Percentiles rank a stretch among this genome's conserved stretches.
Conservation (phyloP, 1,284 basidiomycete species). For the Cryptococcus sp. region DNA sequence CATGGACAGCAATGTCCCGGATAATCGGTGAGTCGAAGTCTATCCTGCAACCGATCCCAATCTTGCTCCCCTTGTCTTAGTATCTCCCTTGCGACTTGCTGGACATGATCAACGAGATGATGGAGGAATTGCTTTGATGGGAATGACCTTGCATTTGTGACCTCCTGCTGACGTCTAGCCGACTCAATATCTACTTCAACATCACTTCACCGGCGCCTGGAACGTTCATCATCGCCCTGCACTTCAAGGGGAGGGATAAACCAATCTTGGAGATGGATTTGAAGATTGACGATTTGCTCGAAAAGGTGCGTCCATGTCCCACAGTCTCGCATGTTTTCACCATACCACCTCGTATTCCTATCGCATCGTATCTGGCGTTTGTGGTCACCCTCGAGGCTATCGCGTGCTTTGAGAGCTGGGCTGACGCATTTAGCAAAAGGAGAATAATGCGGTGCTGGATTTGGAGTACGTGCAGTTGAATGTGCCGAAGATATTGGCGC, state of each 20-base stretch:
- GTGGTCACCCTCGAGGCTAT: no score
- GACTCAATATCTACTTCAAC: conserved; percentile 97
- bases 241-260: conserved; percentile 99
- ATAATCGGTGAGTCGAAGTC: conserved; percentile 68
- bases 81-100: neutral
- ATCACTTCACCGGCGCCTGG: conserved; percentile 95
- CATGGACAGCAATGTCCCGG: conserved; percentile 95
- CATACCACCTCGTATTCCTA: no score
- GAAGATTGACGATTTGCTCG: conserved; percentile 96
- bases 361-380: no score
- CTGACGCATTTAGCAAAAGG: conserved; percentile 73
- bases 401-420: no score
- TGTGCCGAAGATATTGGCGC: conserved; percentile 85
- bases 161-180: conserved; percentile 55
- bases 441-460: conserved; percentile 91
- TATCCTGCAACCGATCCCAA: no score
- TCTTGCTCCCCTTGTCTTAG: no score
- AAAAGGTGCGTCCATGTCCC: conserved; percentile 60
- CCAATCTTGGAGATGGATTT: conserved; percentile 99
- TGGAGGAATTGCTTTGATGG: no score
- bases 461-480: conserved; percentile 97
- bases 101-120: neutral
- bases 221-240: conserved; percentile 96
- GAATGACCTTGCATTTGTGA: no score
- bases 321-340: neutral